Evolutionary conservation across 2,329 filamentous ascomycete genomes (phyloP), one percentile per base, ranked within the genome.

Genomic region (Aspergillus amoenus): DNA sequence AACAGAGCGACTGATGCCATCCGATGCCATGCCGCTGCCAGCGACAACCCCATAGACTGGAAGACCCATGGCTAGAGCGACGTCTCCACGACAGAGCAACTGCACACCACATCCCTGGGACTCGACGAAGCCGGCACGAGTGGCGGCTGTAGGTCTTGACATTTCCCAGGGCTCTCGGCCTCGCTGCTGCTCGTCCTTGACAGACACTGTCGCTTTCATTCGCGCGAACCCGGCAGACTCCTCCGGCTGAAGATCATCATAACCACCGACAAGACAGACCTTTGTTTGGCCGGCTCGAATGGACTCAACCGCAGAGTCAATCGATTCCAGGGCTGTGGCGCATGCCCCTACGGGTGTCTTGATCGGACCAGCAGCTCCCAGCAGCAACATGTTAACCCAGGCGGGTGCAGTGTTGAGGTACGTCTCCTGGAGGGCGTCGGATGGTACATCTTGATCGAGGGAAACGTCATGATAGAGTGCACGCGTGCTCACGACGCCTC

Each of bases 391-490:
- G 81, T 97, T 97, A 57, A 97, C 91, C 93, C 93, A 97, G 15
- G 93, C 93, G 65, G 90, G 88, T 91, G 96, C 96, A 55, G 93
- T 97, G 82, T 97, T 97, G 84, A 97, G 96, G 82, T 97, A 97
- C 7, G 93, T 96, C 78, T 97, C 93, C 73, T 97, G 93, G 3
- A 97, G 84, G 73, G 97, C 96, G 70, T 97, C 93, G 77, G 96
- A 97, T 78, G 97, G 93, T 41, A 97, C 85, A 58, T 92, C 92
- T 79, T 91, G 92, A 79, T 97, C 93, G 62, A 96, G 83, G 85
- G 88, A 96, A 58, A 93, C 88, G 75, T 96, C 92, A 76, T 91
- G 93, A 82, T 96, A 95, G 91, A 97, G 96, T 66, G 91, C 91
- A 68, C 90, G 87, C 60, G 97, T 84, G 66, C 93, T 93, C 66